A percentile compares a stretch with the other conserved stretches of the same genome.
Evolutionary conservation across 164 flowering plant genomes (phyloP).

Genomic region (Vitis rupestris): DNA sequence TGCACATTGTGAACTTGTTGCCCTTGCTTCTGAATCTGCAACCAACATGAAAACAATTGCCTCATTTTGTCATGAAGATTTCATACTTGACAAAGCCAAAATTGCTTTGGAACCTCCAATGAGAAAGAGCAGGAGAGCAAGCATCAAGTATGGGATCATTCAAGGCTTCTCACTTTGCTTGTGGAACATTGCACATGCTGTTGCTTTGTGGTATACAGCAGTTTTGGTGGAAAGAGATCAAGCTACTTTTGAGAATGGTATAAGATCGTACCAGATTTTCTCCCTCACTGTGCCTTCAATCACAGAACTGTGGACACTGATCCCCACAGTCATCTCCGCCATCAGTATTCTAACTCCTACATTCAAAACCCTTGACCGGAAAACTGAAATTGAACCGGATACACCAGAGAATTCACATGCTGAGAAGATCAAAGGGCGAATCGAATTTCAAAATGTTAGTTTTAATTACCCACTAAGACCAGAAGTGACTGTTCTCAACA

Average conservation of each 20-base stretch:
- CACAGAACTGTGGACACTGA: conserved; percentile 70
- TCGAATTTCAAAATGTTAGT: conserved; percentile 45
- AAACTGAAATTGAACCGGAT: conserved; percentile 62
- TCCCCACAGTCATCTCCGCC: conserved; percentile 67
- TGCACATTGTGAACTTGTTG: conserved; percentile 46
- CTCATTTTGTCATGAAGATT: conserved; percentile 70
- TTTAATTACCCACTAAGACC: conserved; percentile 62
- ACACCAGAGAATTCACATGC: conserved; percentile 22
- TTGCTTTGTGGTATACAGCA: conserved; percentile 75
- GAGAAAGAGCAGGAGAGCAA: conserved; percentile 44
- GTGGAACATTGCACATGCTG: conserved; percentile 78
- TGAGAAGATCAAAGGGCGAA: conserved; percentile 38
- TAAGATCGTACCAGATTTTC: conserved; percentile 73
- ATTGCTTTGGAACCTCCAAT: conserved; percentile 34
- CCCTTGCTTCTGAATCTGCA: conserved; percentile 61
- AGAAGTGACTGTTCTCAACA: conserved; percentile 46
- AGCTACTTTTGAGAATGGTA: conserved; percentile 53
- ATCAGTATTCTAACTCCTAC: conserved; percentile 52
- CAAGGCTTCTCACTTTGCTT: conserved; percentile 65
- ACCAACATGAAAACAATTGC: conserved; percentile 65
- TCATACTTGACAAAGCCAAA: conserved; percentile 51
- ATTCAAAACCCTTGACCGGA: conserved; percentile 55
- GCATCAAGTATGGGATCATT: conserved; percentile 61
- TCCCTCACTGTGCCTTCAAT: conserved; percentile 80
- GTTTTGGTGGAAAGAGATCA: conserved; percentile 43